phyloP scores from a whole-genome alignment of 176 grass and related monocot genomes.

The Luzula sylvatica region DNA sequence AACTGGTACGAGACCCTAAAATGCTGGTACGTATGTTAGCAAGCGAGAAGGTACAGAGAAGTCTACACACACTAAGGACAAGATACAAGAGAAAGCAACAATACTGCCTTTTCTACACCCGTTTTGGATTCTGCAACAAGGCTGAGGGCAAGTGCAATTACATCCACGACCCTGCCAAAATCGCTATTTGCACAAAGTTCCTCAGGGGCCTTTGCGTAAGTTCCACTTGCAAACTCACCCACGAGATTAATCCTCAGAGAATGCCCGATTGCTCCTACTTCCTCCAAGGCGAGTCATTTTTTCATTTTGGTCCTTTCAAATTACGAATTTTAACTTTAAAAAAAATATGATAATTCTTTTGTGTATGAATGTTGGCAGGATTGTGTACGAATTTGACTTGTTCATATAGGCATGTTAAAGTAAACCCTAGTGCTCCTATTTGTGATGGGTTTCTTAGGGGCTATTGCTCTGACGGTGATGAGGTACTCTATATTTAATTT shows the following conservation, averaged over 20 bases:
- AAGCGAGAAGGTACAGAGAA: conserved; percentile 96
- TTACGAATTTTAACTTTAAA: not conserved
- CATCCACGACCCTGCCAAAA: conserved; percentile 84
- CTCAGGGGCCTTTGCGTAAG: conserved; percentile 79
- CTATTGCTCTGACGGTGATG: conserved; percentile 89
- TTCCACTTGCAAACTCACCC: conserved; percentile 81
- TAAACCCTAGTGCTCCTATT: conserved; percentile 57
- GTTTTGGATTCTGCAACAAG: conserved; percentile 78
- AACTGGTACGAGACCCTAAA: conserved; percentile 87
- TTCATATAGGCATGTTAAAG: conserved; percentile 97
- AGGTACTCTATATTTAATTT: conserved; percentile 38
- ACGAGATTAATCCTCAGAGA: conserved; percentile 88
- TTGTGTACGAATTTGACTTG: conserved; percentile 76
- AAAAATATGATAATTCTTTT: conserved; percentile 7
- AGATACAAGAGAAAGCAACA: conserved; percentile 44
- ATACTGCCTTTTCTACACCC: conserved; percentile 90
- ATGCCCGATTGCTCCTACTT: conserved; percentile 99
- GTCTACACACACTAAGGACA: conserved; percentile 79
- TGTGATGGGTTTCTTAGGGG: conserved; percentile 88
- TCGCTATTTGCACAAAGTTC: conserved; percentile 97
- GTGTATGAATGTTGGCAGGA: conserved; percentile 39
- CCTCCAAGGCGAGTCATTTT: conserved; percentile 56
- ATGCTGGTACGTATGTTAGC: conserved; percentile 78
- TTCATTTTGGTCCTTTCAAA: not conserved
- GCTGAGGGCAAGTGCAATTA: conserved; percentile 54